Evolutionary conservation across 345 rosid genomes (phyloP), one percentile per base, ranked within the genome.

Genomic region (Boechera retrofracta): DNA sequence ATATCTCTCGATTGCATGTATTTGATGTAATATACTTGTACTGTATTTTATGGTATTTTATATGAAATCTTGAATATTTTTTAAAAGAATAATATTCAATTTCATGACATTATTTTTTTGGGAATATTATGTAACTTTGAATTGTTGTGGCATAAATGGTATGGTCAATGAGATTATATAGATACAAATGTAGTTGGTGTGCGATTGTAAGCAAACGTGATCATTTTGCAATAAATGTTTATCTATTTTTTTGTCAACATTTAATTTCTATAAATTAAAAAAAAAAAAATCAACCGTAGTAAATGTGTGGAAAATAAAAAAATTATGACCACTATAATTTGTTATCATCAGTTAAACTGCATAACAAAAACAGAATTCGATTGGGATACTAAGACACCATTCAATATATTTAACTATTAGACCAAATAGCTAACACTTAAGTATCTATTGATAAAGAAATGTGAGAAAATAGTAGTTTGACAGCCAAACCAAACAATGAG

Each of bases 401-500:
- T 12, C 3, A n/a, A 63, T 10, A 62, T n/a, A 11, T 36, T 26
- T 28, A 12, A 44, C 41, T n/a, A 26, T 7, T 52, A 62, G 21
- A 59, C 33, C 16, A 48, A 53, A 41, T 28, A 44, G 11, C 39
- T 7, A 31, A 42, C 35, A 64, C 16, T 53, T 31, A 2, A 39
- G 61, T 41, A 28, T 58, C 29, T 57, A 48, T 35, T 7, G 16
- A 42, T 15, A 6, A 1, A 38, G 42, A 53, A 39, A 26, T 45
- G 5, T 7, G 47, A 52, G 18, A 61, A 42, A 61, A 33, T 51
- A 62, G 36, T 51, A 38, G 51, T 77, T 76, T 77, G 58, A 70
- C 75, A 70, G 57, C 57, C 51, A 77, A 66, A 32, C 75, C 32
- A 42, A 69, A 69, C 35, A 58, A 38, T 47, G 5, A 10, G 21